Evolutionary conservation across 345 rosid genomes (phyloP).

Genomic region (Eucalyptus tenuipes): DNA sequence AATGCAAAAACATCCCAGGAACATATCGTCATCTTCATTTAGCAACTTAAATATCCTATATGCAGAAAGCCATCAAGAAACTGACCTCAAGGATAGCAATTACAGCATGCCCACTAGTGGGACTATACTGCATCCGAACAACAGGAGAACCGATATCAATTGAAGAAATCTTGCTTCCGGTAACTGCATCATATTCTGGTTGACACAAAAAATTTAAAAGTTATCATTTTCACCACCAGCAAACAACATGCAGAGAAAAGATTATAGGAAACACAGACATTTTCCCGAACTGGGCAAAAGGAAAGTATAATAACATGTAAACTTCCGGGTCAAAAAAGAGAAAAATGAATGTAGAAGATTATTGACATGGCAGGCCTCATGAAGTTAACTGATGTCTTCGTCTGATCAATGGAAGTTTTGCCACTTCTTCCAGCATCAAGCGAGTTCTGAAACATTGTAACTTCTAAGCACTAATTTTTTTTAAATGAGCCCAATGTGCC

Average conservation of each 20-base stretch:
- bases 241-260: not conserved
- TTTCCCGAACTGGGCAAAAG: not conserved
- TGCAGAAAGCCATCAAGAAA: not conserved
- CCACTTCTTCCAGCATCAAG: not conserved
- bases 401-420: not conserved
- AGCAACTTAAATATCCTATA: not conserved
- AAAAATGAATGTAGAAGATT: not conserved
- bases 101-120: constrained; percentile 67
- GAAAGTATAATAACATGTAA: not conserved
- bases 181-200: constrained; percentile 84
- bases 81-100: constrained; percentile 82
- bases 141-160: constrained; percentile 73
- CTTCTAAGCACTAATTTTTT: not conserved
- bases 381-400: not conserved
- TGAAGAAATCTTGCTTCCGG: constrained; percentile 80
- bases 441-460: not conserved
- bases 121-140: constrained; percentile 82
- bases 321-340: not conserved
- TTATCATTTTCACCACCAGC: not conserved
- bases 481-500: not conserved
- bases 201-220: not conserved
- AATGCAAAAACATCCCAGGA: not conserved
- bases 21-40: not conserved
- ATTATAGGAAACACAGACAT: not conserved
- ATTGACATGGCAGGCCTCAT: not conserved